Evolutionary conservation across 2,329 filamentous ascomycete species (phyloP), one percentile per base, ranked within the genome.

Genomic region (Chalaropsis ovoidea): DNA sequence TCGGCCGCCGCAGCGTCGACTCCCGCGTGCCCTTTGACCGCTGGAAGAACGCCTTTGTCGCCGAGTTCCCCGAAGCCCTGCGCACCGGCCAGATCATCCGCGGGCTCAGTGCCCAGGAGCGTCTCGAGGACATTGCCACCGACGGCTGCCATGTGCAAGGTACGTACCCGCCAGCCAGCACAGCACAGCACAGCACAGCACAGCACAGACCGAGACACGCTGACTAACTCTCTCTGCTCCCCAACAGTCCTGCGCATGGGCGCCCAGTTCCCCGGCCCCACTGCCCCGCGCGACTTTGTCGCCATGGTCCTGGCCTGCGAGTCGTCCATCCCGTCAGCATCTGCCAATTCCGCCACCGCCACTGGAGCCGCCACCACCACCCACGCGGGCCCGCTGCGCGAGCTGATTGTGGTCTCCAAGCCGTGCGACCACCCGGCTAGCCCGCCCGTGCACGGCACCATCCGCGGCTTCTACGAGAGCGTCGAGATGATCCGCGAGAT

Each of bases 401-500:
- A 92, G 71, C 95, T 86, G 74, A 90, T 96, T 81, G 82, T 96
- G 64, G 83, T 96, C 2, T 96, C 91, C 1, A 91, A 88, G 74
- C 93, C 93, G 0, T 89, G 90, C 71, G 75, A 81, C 22, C 91
- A 96, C 73, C 85, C 86, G 0, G 84, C 90, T 67, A 86, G 88
- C 42, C 86, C 86, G 22, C 80, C 81, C 13, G 80, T 87, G 10
- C 77, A 82, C 67, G 89, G 89, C 17, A 93, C 87, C 73, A 89
- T 96, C 61, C 82, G 90, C 49, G 93, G 92, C 2, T 81, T 86
- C 69, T 97, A 96, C 71, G 92, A 96, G 77, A 95, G 89, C 0
- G 87, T 96, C 17, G 93, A 97, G 75, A 81, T 96, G 69, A 92
- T 96, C 66, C 81, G 92, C 62, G 92, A 97, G 75, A 82, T 96